These are phyloP conservation scores for Cercospora sesami DNA, from an alignment of 2,329 filamentous ascomycete species.

Conservation along the genomic window DNA sequence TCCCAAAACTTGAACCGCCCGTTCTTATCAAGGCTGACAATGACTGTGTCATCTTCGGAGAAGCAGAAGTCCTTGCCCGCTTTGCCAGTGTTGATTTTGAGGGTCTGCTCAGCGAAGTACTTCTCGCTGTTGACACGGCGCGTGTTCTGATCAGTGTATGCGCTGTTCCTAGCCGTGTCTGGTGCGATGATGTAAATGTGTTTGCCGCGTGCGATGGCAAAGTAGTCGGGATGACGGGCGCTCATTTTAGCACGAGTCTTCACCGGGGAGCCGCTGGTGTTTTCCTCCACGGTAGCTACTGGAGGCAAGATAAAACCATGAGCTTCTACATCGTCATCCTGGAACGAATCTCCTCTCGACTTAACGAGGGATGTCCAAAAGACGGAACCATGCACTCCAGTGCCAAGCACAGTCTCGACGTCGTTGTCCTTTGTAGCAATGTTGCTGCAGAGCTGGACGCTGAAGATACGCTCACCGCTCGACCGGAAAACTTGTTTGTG, in stretches of 20 bases:
- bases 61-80: slow-evolving; percentile 98
- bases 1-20: slow-evolving; percentile 98
- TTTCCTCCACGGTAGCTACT: slow-evolving; percentile 80
- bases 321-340: slow-evolving; percentile 75
- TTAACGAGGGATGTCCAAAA: slow-evolving; percentile 87
- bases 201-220: slow-evolving; percentile 92
- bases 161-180: slow-evolving; percentile 53
- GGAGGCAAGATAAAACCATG: slow-evolving; percentile 89
- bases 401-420: slow-evolving; percentile 83
- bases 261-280: slow-evolving; percentile 84
- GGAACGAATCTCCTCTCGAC: slow-evolving; percentile 74
- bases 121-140: slow-evolving; percentile 79
- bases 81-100: slow-evolving; percentile 96
- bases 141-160: slow-evolving; percentile 52
- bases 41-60: slow-evolving; percentile 91
- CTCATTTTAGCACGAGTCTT: slow-evolving; percentile 94
- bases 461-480: slow-evolving; percentile 91
- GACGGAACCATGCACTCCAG: slow-evolving; percentile 91
- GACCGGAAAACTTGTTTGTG: slow-evolving; percentile 91
- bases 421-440: slow-evolving; percentile 53
- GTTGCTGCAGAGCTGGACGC: slow-evolving; percentile 77
- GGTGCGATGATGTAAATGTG: slow-evolving; percentile 85
- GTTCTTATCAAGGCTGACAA: slow-evolving; percentile 95
- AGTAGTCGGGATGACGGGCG: slow-evolving; percentile 85
- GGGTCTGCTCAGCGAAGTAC: slow-evolving; percentile 79